Conservation (phyloP, 805 yeast genomes). For the Candida sphagnicola region DNA sequence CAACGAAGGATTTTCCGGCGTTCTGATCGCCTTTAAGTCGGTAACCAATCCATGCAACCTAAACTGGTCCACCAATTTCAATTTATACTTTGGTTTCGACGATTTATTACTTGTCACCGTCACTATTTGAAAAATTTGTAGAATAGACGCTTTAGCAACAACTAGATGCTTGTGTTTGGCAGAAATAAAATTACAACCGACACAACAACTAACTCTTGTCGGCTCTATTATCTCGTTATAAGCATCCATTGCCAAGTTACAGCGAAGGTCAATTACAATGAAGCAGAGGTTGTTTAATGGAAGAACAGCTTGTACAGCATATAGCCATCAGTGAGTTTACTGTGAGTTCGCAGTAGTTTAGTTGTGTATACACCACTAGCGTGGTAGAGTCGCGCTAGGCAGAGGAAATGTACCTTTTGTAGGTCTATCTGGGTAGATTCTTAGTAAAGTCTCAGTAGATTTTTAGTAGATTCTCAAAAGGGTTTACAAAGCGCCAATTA, state of each 20-base stretch:
- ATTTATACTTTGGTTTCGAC: constrained; percentile 19
- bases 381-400: too few relatives aligned
- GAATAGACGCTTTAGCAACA: constrained; percentile 64
- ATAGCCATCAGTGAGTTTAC: too few relatives aligned
- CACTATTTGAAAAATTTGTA: constrained; percentile 55
- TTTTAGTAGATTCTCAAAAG: too few relatives aligned
- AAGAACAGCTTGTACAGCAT: too few relatives aligned
- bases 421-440: too few relatives aligned
- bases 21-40: constrained; percentile 48
- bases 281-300: too few relatives aligned
- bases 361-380: too few relatives aligned
- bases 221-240: constrained; percentile 77
- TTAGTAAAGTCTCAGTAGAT: too few relatives aligned
- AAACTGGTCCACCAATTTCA: constrained; percentile 54
- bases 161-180: constrained; percentile 50
- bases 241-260: constrained; percentile 55
- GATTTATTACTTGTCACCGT: constrained; percentile 14
- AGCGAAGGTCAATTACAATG: too few relatives aligned
- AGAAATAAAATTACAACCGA: constrained; percentile 49
- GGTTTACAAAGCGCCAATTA: too few relatives aligned
- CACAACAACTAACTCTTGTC: constrained; percentile 60
- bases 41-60: constrained; percentile 67
- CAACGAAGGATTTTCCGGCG: constrained; percentile 41
- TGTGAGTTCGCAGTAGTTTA: too few relatives aligned
- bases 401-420: too few relatives aligned